Base-by-base conservation (phyloP, 352 stramenopile species). In the Phytopythium litorale region DNA sequence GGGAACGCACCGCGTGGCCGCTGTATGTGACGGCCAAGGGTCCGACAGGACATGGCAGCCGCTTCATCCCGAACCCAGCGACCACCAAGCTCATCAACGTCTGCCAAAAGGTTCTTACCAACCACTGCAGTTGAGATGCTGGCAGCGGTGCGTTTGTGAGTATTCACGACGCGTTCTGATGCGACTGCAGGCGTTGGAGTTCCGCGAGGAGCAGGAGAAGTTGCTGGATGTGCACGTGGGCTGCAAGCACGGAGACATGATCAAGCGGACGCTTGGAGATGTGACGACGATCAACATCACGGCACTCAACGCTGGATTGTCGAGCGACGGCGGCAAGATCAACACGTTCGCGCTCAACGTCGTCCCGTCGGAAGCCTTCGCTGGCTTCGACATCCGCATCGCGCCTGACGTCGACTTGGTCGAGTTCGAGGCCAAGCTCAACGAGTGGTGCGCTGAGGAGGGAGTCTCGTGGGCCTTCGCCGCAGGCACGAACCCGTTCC, bases 281-380 rank as follows among this genome's bases (percentile, higher is more conserved):
- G 95, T 99, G 7, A 98, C 96, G 5, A 98, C 89, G 18, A 69
- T 99, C 49, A 98, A 99, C 71, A 86, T 98, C 46, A 98, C 95
- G 7, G 87, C 94, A n/a, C 75, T 99, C 9, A 74, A 98, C 72
- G 91, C 87, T 23, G 95, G 95, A 30, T 91, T 99, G 11, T 77
- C 79, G 16, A 68, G 75, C 23, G 84, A 92, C 54, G 90, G 85
- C 7, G 83, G 95, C 56, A 70, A 87, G 49, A 46, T 23, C 51
- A 42, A 55, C 49, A 91, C 83, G 1, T 98, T 86, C 67, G 90
- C 92, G 9, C 87, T 97, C 46, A 99, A 99, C 69, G 93, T 97
- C 46, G 96, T 99, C 33, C 95, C 95, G 35, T 96, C 88, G 0
- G 72, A 92, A 52, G 96, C 95, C 0, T 83, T 84, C 45, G 96